phyloP scores from a whole-genome alignment of 2,329 filamentous ascomycete genomes.

The Xylaria sp. region DNA sequence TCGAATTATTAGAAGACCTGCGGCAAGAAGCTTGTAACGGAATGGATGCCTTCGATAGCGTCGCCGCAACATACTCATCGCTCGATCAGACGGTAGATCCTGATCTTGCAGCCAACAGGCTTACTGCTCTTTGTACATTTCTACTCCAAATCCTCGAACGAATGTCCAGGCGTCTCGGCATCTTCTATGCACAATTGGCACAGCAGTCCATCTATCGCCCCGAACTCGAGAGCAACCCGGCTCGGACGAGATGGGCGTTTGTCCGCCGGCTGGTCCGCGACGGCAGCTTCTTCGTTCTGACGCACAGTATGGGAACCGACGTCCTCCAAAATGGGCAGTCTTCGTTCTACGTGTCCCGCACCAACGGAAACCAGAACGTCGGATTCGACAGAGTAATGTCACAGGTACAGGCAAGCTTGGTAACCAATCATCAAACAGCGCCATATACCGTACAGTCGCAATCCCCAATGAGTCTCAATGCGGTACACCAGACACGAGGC shows the following conservation, averaged over 20 bases:
- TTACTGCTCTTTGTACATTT: slow-evolving; percentile 55
- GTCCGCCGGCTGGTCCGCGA: slow-evolving; percentile 59
- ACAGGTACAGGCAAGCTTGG: slow-evolving; percentile 53
- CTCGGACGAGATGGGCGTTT: slow-evolving; percentile 62
- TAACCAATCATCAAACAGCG: slow-evolving; percentile 36
- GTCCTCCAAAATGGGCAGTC: slow-evolving; percentile 44
- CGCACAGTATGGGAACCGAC: slow-evolving; percentile 47
- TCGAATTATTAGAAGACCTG: slow-evolving; percentile 63
- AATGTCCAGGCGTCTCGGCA: slow-evolving; percentile 61
- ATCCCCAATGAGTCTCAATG: slow-evolving; percentile 51
- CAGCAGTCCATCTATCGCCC: slow-evolving; percentile 61
- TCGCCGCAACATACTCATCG: slow-evolving; percentile 41
- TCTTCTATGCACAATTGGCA: slow-evolving; percentile 62
- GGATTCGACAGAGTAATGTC: slow-evolving; percentile 58
- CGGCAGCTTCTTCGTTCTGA: slow-evolving; percentile 62
- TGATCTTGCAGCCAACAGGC: slow-evolving; percentile 19
- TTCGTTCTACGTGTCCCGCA: slow-evolving; percentile 42
- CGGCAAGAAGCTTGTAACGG: slow-evolving; percentile 62
- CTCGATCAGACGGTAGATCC: slow-evolving; percentile 49
- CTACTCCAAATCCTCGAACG: slow-evolving; percentile 63
- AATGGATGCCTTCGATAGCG: slow-evolving; percentile 64
- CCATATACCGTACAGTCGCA: slow-evolving; percentile 33
- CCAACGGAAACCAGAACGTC: slow-evolving; percentile 49
- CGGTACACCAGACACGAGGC: slow-evolving; percentile 54
- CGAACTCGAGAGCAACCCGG: slow-evolving; percentile 62